Evolutionary conservation across 2,329 filamentous ascomycete species (phyloP), one percentile per base, ranked within the genome.

Genomic region (Nigrograna mackinnonii): DNA sequence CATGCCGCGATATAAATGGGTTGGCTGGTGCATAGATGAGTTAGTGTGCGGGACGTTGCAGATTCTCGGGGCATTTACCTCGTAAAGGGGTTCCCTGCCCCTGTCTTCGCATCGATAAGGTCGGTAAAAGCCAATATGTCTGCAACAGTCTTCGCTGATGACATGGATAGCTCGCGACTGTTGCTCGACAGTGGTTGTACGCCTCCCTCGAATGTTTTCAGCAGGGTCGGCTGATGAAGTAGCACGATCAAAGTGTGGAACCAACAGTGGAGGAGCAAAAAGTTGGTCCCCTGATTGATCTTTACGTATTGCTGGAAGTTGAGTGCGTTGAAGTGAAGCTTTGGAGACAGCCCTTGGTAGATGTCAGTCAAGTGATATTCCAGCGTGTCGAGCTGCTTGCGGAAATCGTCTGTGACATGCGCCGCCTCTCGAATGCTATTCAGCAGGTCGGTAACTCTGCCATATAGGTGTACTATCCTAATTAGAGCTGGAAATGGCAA

Each of bases 1-100:
- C 89, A 95, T 1, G 89, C 90, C 1, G 90, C 90, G 46, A 95
- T 92, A 56, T 95, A 95, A 59, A 95, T 95, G 0, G 90, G 90
- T 66, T 95, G 90, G 35, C 87, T 90, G n/a, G n/a, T n/a, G 43
- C 20, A 30, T 64, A 26, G 4, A 6, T 14, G n/a, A 32, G 4
- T 19, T n/a, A 3, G 14, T n/a, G 9, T 19, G 18, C 19, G 13
- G 38, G 31, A 32, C 13, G 7, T 26, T 24, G 19, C n/a, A 44
- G 31, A n/a, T n/a, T n/a, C n/a, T n/a, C n/a, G 14, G 13, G 32
- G 20, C 14, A 34, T 37, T 17, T 54, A 68, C 67, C 67, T 74
- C 0, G 89, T 94, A 52, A 95, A 95, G 0, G 90, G 90, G 46
- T 94, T 95, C 1, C 89, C 89, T 22, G 91, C 85, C 42, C 91